Evolutionary conservation across 805 yeast genomes (phyloP).

Genomic region (Cyberlindnera suaveolens): DNA sequence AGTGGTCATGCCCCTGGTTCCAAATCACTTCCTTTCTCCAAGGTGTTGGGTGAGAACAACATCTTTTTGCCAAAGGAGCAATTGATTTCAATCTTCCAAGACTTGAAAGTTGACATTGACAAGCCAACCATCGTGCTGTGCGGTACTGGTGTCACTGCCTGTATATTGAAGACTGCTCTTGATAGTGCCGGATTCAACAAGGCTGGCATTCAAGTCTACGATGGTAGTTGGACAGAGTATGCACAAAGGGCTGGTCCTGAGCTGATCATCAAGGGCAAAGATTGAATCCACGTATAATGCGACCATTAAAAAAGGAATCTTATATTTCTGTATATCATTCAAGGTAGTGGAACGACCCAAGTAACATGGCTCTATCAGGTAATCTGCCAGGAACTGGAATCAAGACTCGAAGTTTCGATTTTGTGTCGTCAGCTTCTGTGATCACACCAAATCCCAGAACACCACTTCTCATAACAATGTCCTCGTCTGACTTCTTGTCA

Average conservation of each 20-base stretch:
- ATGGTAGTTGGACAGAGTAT: conserved; percentile 91
- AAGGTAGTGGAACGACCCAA: conserved; percentile 76
- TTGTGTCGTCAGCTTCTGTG: conserved; percentile 63
- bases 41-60: conserved; percentile 44
- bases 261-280: conserved; percentile 38
- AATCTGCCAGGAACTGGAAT: conserved; percentile 85
- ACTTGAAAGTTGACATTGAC: conserved; percentile 28
- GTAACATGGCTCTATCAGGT: conserved; percentile 66
- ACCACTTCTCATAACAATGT: conserved; percentile 45
- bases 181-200: conserved; percentile 44
- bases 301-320: background rate
- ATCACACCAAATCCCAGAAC: conserved; percentile 69
- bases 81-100: conserved; percentile 41
- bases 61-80: conserved; percentile 43
- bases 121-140: conserved; percentile 84
- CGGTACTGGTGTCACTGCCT: conserved; percentile 96
- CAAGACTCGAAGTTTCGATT: conserved; percentile 59
- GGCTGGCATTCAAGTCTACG: conserved; percentile 54
- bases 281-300: background rate
- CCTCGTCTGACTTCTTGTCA: conserved; percentile 38
- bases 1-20: conserved; percentile 90
- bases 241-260: conserved; percentile 63
- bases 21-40: conserved; percentile 65
- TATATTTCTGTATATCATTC: conserved; percentile 45
- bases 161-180: conserved; percentile 73